Evolutionary conservation across 805 yeast genomes (phyloP).

Genomic region (Brettanomyces nanus): DNA sequence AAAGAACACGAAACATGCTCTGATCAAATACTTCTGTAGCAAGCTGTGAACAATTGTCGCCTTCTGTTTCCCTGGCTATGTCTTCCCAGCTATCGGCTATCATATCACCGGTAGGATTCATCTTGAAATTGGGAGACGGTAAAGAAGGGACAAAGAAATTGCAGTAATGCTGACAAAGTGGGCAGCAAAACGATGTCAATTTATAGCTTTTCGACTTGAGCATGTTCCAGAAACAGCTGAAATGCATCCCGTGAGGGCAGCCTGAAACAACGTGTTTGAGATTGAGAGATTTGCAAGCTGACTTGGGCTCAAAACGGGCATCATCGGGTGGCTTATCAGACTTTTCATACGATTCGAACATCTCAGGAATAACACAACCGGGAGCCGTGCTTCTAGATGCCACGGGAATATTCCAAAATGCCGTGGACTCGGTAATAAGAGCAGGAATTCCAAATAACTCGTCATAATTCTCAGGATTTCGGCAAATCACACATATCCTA

Average conservation of each 20-base stretch:
- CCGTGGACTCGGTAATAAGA: conserved; percentile 36
- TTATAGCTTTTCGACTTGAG: conserved; percentile 14
- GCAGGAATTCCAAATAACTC: conserved; percentile 55
- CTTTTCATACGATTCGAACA: neutral
- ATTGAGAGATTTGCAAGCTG: conserved; percentile 1
- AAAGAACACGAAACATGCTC: conserved; percentile 19
- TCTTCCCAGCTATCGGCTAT: conserved; percentile 12
- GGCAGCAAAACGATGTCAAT: conserved; percentile 32
- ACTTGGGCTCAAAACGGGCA: conserved; percentile 10
- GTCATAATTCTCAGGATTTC: conserved; percentile 36
- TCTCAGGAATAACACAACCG: conserved; percentile 1
- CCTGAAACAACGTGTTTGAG: conserved; percentile 30
- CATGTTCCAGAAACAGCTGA: conserved; percentile 32
- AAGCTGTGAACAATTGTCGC: conserved; percentile 24
- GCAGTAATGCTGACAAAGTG: conserved; percentile 40
- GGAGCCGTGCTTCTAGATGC: conserved; percentile 13
- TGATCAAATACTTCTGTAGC: conserved; percentile 21
- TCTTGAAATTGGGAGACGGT: conserved; percentile 18
- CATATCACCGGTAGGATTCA: conserved; percentile 14
- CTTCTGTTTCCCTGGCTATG: conserved; percentile 20
- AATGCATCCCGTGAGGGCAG: conserved; percentile 50
- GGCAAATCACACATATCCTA: conserved; percentile 51
- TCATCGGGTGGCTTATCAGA: too few relatives aligned
- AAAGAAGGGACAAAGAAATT: conserved; percentile 39
- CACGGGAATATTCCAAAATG: conserved; percentile 41